These are phyloP conservation scores for Aureobasidium sp. DNA, from an alignment of 2,329 filamentous ascomycete species.

Conservation along the genomic window DNA sequence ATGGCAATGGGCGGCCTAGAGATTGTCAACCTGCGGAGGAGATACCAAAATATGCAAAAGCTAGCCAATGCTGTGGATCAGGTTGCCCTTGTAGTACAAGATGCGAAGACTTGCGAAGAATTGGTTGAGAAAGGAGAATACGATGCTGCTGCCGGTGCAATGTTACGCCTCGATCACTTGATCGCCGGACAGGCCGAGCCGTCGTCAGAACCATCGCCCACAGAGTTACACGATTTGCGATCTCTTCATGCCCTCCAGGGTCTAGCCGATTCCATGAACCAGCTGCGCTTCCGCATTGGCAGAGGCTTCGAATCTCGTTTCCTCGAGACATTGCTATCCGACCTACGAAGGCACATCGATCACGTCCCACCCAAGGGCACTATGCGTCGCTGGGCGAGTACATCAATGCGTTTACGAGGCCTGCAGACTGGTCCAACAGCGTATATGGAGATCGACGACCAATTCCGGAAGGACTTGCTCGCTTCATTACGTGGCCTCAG, in stretches of 20 bases:
- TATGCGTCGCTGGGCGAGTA: conserved; percentile 74
- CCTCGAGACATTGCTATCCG: conserved; percentile 66
- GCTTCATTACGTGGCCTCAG: conserved; percentile 72
- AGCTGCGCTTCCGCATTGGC: conserved; percentile 73
- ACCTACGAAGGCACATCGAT: conserved; percentile 74
- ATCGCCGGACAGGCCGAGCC: conserved; percentile 63
- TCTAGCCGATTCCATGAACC: conserved; percentile 67
- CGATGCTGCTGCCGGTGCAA: conserved; percentile 68
- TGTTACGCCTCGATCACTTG: conserved; percentile 71
- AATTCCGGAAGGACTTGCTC: conserved; percentile 63
- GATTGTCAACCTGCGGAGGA: conserved; percentile 73
- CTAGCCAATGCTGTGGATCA: conserved; percentile 78
- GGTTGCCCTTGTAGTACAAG: conserved; percentile 68
- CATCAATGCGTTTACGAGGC: conserved; percentile 65
- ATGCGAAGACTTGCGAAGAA: conserved; percentile 68
- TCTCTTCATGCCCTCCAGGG: conserved; percentile 72
- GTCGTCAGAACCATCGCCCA: conserved; percentile 24
- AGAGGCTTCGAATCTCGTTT: conserved; percentile 81
- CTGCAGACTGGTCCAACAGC: conserved; percentile 62
- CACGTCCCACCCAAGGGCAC: conserved; percentile 65
- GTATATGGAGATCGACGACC: conserved; percentile 67
- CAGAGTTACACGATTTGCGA: conserved; percentile 59
- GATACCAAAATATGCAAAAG: conserved; percentile 76
- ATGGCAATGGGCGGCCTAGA: conserved; percentile 80
- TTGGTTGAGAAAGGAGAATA: conserved; percentile 78